phyloP scores from a whole-genome alignment of 805 yeast species.

The Torulaspora maleeae region DNA sequence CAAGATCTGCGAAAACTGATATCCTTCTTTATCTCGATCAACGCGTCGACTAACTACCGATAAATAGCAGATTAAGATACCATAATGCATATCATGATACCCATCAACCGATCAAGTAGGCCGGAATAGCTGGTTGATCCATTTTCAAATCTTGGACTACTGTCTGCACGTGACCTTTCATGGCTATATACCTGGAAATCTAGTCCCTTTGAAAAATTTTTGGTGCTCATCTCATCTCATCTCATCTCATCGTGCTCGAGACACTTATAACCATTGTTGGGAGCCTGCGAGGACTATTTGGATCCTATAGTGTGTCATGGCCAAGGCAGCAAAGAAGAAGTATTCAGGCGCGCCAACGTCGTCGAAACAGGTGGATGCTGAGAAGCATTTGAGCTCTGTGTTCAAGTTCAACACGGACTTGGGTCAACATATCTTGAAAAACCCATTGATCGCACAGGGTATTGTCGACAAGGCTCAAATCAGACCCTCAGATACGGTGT shows the following conservation, averaged over 20 bases:
- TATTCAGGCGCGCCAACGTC: constrained; percentile 46
- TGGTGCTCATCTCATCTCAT: constrained; percentile 14
- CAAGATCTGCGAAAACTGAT: constrained; percentile 15
- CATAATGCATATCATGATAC: not conserved
- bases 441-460: constrained; percentile 95
- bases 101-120: too few relatives aligned
- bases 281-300: not conserved
- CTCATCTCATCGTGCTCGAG: constrained; percentile 9
- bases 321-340: constrained; percentile 60
- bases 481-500: constrained; percentile 84
- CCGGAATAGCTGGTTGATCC: not conserved
- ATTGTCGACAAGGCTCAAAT: constrained; percentile 95
- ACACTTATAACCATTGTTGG: not conserved
- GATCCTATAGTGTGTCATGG: constrained; percentile 39
- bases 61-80: not conserved
- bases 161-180: constrained; percentile 4
- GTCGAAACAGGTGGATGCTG: constrained; percentile 60
- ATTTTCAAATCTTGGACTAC: not conserved
- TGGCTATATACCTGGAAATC: not conserved
- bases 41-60: not conserved
- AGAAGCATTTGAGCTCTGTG: constrained; percentile 64
- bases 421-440: constrained; percentile 95
- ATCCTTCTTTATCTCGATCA: not conserved
- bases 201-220: constrained; percentile 9
- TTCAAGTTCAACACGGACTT: constrained; percentile 95